Evolutionary conservation across 2,329 filamentous ascomycete species (phyloP), one percentile per base, ranked within the genome.

Genomic region (Microcyclospora tardicrescens): DNA sequence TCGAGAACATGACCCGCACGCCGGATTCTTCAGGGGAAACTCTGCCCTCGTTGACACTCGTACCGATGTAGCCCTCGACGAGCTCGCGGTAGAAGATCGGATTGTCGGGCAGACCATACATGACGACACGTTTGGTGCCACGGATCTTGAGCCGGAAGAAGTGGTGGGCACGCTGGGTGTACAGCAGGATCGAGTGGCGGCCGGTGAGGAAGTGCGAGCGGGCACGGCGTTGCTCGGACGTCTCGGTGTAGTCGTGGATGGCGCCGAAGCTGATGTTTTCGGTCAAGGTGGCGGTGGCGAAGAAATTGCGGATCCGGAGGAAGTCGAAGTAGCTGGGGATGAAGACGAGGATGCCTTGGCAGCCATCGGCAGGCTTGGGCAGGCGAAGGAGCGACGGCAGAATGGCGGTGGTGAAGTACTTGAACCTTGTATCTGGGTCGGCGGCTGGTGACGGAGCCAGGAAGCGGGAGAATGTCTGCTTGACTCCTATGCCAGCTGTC

Each of bases 321-420:
- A 96, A 96, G 64, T 98, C 91, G 43, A 95, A 78, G 62, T 95
- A 96, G 0, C 81, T 86, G 0, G 91, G 86, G 36, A 96, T 78
- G 64, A 93, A 95, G 54, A 98, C 70, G 12, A 98, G 67, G 0
- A 83, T 84, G 28, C 91, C 87, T 1, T 57, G 48, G 12, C 60
- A 64, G 16, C 48, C 48, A 13, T 68, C 64, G 1, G 70, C 66
- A 40, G 77, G 74, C 43, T 75, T 76, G n/a, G 72, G 67, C 27
- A 79, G 73, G 52, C 82, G 81, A 37, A 75, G 69, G 12, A 95
- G 71, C 1, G 75, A 70, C 0, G 91, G 85, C 11, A 96, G 64
- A 39, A 95, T 71, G 19, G 84, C 79, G 34, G 79, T 79, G 35
- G 76, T 82, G 66, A 98, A 96, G 66, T 91, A 93, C 48, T 82